Evolutionary conservation across 352 stramenopile genomes (phyloP), one percentile per base, ranked within the genome.

Genomic region (Peronospora destructor): DNA sequence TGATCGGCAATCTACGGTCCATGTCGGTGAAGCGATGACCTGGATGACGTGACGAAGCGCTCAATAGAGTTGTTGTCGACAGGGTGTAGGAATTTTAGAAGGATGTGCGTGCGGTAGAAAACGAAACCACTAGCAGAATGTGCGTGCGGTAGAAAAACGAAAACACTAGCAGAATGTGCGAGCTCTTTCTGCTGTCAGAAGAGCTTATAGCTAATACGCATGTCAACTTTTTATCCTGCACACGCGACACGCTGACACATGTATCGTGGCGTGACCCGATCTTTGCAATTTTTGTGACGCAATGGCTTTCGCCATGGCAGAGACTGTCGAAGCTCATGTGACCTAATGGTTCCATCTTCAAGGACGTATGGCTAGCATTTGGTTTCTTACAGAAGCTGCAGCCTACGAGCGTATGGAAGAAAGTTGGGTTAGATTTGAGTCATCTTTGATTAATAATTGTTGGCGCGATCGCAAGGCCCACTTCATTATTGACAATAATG

Each of bases 191-290:
- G 26, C 61, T 92, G 25, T 88, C 79, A 7, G 79, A 87, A 44
- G 70, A 74, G 40, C 68, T 92, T 19, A 71, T 32, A 72, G 69
- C 60, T 82, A 87, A 55, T 92, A 90, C 61, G 65, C 77, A 11
- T 91, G 82, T 62, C 59, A 90, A 16, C 59, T 92, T 48, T 92
- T 92, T 53, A 58, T 91, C 30, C 58, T 90, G 23, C 82, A 90
- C 48, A 80, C 71, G 23, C 67, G 61, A 7, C 68, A 86, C 32
- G 67, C 65, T 4, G 38, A 49, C 21, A 81, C 76, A 8, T 55
- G 73, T 3, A 83, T 86, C 13, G 61, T 91, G 6, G 71, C 63
- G 34, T 87, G 77, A 66, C 45, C 71, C 8, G 79, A 92, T 35
- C 52, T 92, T 29, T 59, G 82, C 40, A 88, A 85, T 59, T 71